Base-by-base conservation (phyloP, 495 filamentous ascomycete genomes). In the Penicilliopsis zonata region DNA sequence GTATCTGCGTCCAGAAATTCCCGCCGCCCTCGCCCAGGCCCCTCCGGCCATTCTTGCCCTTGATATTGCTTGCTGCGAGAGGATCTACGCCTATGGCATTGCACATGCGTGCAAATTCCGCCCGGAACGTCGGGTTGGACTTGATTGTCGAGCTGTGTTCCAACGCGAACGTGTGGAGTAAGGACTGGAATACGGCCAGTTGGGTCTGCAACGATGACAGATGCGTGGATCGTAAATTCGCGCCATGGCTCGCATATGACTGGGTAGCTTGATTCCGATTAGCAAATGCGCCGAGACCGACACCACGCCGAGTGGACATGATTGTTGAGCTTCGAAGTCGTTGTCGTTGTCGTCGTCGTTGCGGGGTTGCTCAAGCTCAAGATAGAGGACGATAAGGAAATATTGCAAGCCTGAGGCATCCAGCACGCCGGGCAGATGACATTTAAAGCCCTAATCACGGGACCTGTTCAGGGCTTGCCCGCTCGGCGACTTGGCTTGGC, bases 81-180 rank as follows among this genome's bases (percentile, higher is more conserved):
- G 90, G 90, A 52, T 98, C 92, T 5, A 98, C 87, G 8, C 90
- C 90, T 44, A 98, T 93, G 34, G 88, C 83, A 44, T 85, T 76
- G 59, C 90, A 98, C 92, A 98, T 96, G 42, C 88, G 82, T 4
- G 90, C 90, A 50, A 98, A 98, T 61, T 96, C 87, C 10, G 86
- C 84, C 18, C 92, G 84, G 57, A 98, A 98, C 1, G 74, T 76
- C 8, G 92, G 90, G 53, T 94, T 86, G 2, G 86, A 93, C 38
- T 86, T 85, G 41, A 98, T 98, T 46, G 86, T 87, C 49, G 86
- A 86, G 38, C 78, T 82, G 60, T 98, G 90, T 27, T 86, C 90
- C 36, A 82, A 65, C n/a, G 86, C 82, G 55, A 96, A 98, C 47
- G 85, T 82, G 52, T 94, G 84, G 5, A 98, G 76, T 2, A 93